Evolutionary conservation across 1,139 yeast genomes (phyloP), one percentile per base, ranked within the genome.

Genomic region (Geotrichum australiense): DNA sequence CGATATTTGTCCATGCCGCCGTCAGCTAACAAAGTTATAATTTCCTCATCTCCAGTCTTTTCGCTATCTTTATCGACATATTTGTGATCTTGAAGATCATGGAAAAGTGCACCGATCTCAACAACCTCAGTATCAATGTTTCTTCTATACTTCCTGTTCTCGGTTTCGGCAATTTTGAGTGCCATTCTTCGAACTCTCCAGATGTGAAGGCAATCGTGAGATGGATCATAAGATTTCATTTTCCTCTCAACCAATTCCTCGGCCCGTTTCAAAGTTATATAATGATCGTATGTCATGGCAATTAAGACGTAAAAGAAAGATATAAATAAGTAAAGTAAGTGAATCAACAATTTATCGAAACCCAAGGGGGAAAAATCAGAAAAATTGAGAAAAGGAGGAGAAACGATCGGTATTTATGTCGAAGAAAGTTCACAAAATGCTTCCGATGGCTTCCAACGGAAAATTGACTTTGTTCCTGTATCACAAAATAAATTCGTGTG

Each of bases 11-110:
- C 37, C 23, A 62, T 40, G 4, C 52, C 59, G 14, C 50, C 41
- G 14, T 26, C 36, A 14, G 37, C 12, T 42, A 58, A 45, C 15
- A 54, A 40, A 12, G 40, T 42, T 27, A 33, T 31, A 21, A 52
- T 33, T 19, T 48, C 46, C 6, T 30, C 39, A 25, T 44, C 48
- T 12, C 42, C 29, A 5, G 50, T 39, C 21, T 42, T 5, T 43
- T 44, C 24, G 36, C 48, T 6, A 46, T 29, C 11, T 27, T 25
- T 23, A 19, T 35, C 41, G 21, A 46, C 50, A 48, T 62, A 64
- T 49, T 64, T 64, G 53, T 61, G 62, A 42, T 64, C 68, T 18
- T 57, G 53, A 30, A 63, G 50, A 44, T 63, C 68, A 45, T 64
- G 68, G 38, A 62, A 57, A 30, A 64, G 50, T 2, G 68, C 68